phyloP scores from a whole-genome alignment of 345 rosid genomes.

The Citrus cavaleriei region DNA sequence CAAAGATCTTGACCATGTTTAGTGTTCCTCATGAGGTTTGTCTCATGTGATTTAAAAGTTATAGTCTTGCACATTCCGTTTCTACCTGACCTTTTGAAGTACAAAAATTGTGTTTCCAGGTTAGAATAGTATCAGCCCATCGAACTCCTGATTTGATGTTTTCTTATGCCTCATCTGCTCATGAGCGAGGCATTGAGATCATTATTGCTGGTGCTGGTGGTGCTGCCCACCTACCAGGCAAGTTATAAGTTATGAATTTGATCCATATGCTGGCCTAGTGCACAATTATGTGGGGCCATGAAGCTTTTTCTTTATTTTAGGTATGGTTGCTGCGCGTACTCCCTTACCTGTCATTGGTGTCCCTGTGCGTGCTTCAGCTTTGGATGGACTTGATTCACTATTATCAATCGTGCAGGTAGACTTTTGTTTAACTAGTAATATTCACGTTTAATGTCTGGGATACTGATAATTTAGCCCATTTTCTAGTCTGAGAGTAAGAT shows the following conservation, averaged over 20 bases:
- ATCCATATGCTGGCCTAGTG: neutral
- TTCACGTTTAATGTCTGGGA: neutral
- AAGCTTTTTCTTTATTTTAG: conserved; percentile 29
- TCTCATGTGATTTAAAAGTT: neutral
- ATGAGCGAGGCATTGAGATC: conserved; percentile 63
- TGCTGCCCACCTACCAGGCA: conserved; percentile 94
- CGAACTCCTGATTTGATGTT: conserved; percentile 89
- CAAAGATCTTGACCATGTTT: conserved; percentile 57
- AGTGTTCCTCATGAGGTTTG: conserved; percentile 74
- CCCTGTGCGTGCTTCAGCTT: conserved; percentile 76
- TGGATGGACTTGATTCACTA: conserved; percentile 93
- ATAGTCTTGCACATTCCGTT: neutral
- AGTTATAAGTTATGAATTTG: conserved; percentile 11
- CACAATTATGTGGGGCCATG: neutral
- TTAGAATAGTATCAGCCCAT: conserved; percentile 70
- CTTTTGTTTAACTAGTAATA: neutral
- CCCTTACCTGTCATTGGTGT: conserved; percentile 39
- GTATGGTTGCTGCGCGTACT: conserved; percentile 95
- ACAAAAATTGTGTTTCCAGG: conserved; percentile 35
- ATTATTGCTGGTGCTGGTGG: conserved; percentile 99
- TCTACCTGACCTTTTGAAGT: neutral
- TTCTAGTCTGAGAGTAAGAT: neutral
- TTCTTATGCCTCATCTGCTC: conserved; percentile 72
- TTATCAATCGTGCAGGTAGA: conserved; percentile 90
- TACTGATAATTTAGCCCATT: neutral